Conservation (phyloP, 1,139 yeast species). For the Saccharomyces hybrid region DNA sequence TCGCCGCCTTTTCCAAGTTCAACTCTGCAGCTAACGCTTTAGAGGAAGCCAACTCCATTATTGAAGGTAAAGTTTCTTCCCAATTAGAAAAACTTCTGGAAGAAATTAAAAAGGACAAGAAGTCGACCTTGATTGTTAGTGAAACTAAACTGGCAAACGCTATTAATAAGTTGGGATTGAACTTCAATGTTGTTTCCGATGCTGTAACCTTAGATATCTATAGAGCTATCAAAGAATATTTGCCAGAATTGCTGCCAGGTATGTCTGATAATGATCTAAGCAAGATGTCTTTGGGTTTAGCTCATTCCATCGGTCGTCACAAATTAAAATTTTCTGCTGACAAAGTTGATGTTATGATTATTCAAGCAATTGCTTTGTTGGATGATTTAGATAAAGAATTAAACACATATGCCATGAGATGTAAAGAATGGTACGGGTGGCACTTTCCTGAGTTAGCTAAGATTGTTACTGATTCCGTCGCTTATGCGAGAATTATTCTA, state of each 20-base stretch:
- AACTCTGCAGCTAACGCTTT: conserved; percentile 91
- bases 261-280: conserved; percentile 74
- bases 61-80: conserved; percentile 89
- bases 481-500: conserved; percentile 85
- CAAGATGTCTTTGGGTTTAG: conserved; percentile 94
- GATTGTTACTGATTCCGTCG: conserved; percentile 90
- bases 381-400: conserved; percentile 96
- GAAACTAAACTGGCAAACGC: conserved; percentile 95
- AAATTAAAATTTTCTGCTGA: conserved; percentile 96
- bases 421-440: conserved; percentile 99
- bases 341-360: conserved; percentile 97
- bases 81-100: conserved; percentile 70
- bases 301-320: conserved; percentile 96
- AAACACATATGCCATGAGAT: conserved; percentile 96
- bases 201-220: conserved; percentile 90
- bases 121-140: conserved; percentile 82
- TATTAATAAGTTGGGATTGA: conserved; percentile 86
- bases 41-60: conserved; percentile 86
- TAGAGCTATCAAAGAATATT: conserved; percentile 88
- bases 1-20: conserved; percentile 92
- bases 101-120: conserved; percentile 80
- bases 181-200: conserved; percentile 84
- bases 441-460: conserved; percentile 99
- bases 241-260: conserved; percentile 93
- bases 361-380: conserved; percentile 93